Base-by-base conservation (phyloP, 2,329 filamentous ascomycete genomes). In the Fusarium torreyae region DNA sequence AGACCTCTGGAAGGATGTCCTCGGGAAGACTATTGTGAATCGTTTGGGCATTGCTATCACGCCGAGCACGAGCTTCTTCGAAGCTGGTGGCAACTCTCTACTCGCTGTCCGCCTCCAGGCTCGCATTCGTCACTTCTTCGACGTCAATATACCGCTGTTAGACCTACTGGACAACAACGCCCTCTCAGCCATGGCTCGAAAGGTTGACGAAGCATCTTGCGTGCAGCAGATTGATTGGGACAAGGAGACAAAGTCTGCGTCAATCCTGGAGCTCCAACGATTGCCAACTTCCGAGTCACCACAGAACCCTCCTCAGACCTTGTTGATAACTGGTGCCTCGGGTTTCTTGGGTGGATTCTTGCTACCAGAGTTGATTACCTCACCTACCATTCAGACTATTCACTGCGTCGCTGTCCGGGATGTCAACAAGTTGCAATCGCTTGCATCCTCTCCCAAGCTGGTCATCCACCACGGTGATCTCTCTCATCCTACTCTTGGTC, bases 61-160 rank as follows among this genome's bases (percentile, higher is more conserved):
- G 15, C 40, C 44, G 15, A 10, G 8, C 9, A 50, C 49, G 4
- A 39, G 43, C 15, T 59, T 63, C 39, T 63, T 63, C 20, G 42
- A 38, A 6, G 38, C 45, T 15, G 54, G 60, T 7, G 60, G 60
- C 14, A 63, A 55, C 20, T 63, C 60, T 6, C 55, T 63, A 0
- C 42, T 43, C 2, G n/a, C 22, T 3, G 31, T 59, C n/a, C 34
- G 28, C 4, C 33, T 63, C 2, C 49, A 54, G 18, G 20, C 36
- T 14, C 43, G 26, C 5, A 59, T 63, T 22, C 22, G 24, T 7
- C 42, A 45, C 6, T 17, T 26, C 4, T 54, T 63, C 15, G 11
- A 33, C 4, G 39, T 43, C 18, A n/a, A 15, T 14, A 28, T 28
- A 28, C 10, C 42, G 2, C n/a, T 18, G 7, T 26, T 42, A 17